Evolutionary conservation across 768 basidiomycete genomes (phyloP), one percentile per base, ranked within the genome.

Genomic region (Boletus fagicola): DNA sequence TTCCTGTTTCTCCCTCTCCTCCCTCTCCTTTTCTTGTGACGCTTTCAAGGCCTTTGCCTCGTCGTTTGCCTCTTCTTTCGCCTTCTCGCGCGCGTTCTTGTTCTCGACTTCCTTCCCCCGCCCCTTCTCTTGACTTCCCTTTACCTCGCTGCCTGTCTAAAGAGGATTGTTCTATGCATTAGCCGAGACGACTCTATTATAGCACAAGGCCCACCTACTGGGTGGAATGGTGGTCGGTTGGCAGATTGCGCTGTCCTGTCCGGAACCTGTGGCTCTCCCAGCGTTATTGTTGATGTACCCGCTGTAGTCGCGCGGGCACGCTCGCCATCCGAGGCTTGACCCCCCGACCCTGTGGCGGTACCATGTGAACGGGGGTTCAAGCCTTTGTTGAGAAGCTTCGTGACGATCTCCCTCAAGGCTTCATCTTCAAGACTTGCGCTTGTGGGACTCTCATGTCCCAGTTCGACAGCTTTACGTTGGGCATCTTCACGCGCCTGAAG

Each of bases 401-500:
- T 65, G 46, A 78, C 62, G 35, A 78, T 74, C 20, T 65, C 61
- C 20, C 65, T 64, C 62, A 78, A 42, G 0, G 61, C 62, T 3
- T 62, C 68, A 16, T 72, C 70, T 12, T 62, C 72, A 13, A 75
- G 59, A 15, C 65, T 63, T 0, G 73, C 70, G n/a, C 70, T 69
- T 0, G 71, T 74, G 0, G 76, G 75, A 18, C 66, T 72, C 20
- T 67, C 59, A 24, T 62, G 63, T 0, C 75, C 68, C 31, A 64
- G 45, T 39, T 68, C 56, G 20, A 56, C 57, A 2, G 78, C 71
- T 22, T 80, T 73, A 28, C 76, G 77, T 39, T 59, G 72, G 1
- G 64, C 73, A 16, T 74, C 68, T 60, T 88, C 87, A 2, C 87
- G 78, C 5, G 83, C 82, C 6, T 76, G 74, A 0, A 82, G 80